Percentiles rank a stretch among this genome's conserved stretches.
phyloP scores from a whole-genome alignment of 345 rosid genomes.

The Salix caprea region DNA sequence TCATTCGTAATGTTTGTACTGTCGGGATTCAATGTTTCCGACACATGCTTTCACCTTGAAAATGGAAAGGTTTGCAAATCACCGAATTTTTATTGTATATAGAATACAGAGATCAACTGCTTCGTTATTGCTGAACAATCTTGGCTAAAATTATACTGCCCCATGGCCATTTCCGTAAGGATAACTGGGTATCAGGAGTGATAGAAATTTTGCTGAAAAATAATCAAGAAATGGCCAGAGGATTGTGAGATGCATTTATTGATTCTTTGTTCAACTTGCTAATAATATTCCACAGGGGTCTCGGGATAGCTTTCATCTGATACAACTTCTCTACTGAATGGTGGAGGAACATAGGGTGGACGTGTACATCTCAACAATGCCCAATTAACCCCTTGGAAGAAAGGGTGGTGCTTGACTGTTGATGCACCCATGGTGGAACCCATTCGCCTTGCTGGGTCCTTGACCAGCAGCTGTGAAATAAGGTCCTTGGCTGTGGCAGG shows the following conservation, averaged over 20 bases:
- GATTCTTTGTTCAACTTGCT: constrained; percentile 7
- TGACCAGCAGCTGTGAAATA: constrained; percentile 56
- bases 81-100: neutral
- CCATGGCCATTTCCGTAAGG: neutral
- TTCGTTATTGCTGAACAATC: neutral
- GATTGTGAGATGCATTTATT: neutral
- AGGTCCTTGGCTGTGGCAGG: constrained; percentile 65
- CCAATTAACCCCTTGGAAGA: constrained; percentile 90
- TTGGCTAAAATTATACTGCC: neutral
- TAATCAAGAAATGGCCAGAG: neutral
- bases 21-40: neutral
- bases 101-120: neutral
- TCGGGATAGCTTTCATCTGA: constrained; percentile 65
- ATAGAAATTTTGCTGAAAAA: neutral
- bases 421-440: constrained; percentile 86
- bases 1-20: neutral
- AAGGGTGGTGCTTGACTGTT: constrained; percentile 70
- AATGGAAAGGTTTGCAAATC: neutral
- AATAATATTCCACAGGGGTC: constrained; percentile 74
- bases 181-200: neutral
- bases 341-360: constrained; percentile 78
- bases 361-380: constrained; percentile 76
- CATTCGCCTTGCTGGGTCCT: constrained; percentile 69
- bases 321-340: constrained; percentile 52
- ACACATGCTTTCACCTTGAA: neutral